Base-by-base conservation (phyloP, 768 basidiomycete species). In the Leccinum subtestaceum region DNA sequence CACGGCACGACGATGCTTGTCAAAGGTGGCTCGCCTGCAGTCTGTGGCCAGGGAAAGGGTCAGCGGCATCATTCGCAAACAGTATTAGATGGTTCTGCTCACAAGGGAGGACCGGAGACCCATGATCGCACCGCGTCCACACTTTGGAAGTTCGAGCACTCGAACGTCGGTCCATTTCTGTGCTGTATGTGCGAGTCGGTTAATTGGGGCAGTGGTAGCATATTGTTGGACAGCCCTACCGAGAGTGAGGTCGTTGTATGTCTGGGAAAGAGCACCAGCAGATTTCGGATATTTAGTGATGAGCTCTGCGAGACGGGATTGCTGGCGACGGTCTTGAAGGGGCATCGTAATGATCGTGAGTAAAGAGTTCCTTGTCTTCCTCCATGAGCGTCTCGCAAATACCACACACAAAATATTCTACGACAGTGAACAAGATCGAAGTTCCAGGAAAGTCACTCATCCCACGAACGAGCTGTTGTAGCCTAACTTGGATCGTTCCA, bases 151-250 rank as follows among this genome's bases (percentile, higher is more conserved):
- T 49, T 92, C 89, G 25, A 88, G 63, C 2, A 90, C 73, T 63
- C 84, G 75, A 1, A 91, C 73, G 49, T 87, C 78, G 7, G 73
- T 75, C 91, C 91, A 93, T 73, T 84, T 78, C 65, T 93, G 91
- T 9, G 84, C 90, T 92, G 46, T 13, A 52, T 27, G 60, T 19
- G n/a, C 10, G 32, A 36, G 52, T 53, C 60, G 21, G 15, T 45
- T 7, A 23, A 23, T 54, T 49, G 21, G 15, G 27, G 23, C 29
- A 31, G 8, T 40, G 40, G 40, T 40, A 6, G 8, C 8, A 19
- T 52, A 27, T 45, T 13, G 25, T 2, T 23, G 38, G 53, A 9
- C 45, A 27, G 34, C 7, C 73, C 55, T 53, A 88, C 90, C 82
- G 21, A 84, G 81, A 6, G 81, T 70, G 29, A 92, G 71, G 59